Evolutionary conservation across 106 monocot genomes (phyloP), one percentile per base, ranked within the genome.

Genomic region (Dendrobium nobile): DNA sequence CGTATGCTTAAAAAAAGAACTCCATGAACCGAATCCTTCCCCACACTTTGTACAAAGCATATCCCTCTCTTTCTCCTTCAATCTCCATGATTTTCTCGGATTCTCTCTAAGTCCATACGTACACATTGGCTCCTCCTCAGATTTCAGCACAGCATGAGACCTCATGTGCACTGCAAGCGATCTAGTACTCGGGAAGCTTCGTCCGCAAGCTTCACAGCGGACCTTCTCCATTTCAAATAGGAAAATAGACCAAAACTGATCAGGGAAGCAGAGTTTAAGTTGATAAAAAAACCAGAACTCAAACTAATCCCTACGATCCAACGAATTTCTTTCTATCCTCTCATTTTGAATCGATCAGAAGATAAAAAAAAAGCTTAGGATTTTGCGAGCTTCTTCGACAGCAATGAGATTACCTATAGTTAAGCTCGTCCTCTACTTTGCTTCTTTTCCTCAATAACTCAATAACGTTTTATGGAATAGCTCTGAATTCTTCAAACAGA

Each of bases 61-160:
- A 44, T 73, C 40, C 31, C 40, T 41, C 43, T 47, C 26, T 5
- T 74, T 70, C 70, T 80, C 48, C 5, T 22, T 20, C 31, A 81
- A 11, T 51, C 18, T 27, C 70, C 70, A 70, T 70, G 33, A 7
- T 13, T 70, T 70, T 31, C 15, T 70, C 1, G 70, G 70, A 37
- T 70, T 65, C 70, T 37, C 33, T n/a, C 70, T 70, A 4, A 70
- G 18, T 27, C 9, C 33, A 37, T 68, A 68, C 28, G 22, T 44
- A 26, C 55, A 20, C 68, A 24, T 68, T 68, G 67, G 8, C 68
- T 68, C 28, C 68, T 68, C 24, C 24, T 31, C 68, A 26, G 75
- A 78, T 54, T 27, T 45, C 28, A 17, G 2, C 9, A 54, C 1
- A 20, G 47, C 7, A 78, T 90, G 92, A 16, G 85, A 86, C 58